These are phyloP conservation scores for Madurella fahalii DNA, from an alignment of 2,329 filamentous ascomycete species.

Conservation along the genomic window DNA sequence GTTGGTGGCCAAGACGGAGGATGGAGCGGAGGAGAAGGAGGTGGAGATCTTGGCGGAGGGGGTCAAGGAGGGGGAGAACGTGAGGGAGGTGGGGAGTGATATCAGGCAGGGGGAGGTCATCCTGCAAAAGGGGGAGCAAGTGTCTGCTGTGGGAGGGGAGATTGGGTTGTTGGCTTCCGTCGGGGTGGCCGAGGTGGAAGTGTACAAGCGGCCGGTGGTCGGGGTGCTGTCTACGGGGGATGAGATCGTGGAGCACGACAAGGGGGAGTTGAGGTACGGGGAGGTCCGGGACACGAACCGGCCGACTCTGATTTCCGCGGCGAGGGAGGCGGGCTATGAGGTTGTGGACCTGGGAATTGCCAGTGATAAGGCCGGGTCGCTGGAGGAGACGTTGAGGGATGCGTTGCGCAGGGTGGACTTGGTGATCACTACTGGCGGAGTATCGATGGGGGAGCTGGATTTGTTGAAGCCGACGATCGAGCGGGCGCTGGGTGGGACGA, in stretches of 20 bases:
- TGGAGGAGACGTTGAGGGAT: slow-evolving; percentile 73
- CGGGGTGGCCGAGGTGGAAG: slow-evolving; percentile 64
- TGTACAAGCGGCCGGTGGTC: slow-evolving; percentile 73
- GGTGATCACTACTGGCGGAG: slow-evolving; percentile 87
- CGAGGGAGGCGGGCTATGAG: slow-evolving; percentile 69
- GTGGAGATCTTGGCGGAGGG: slow-evolving; percentile 79
- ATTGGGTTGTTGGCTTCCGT: slow-evolving; percentile 85
- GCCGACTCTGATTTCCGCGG: slow-evolving; percentile 77
- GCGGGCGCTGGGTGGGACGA: slow-evolving; percentile 79
- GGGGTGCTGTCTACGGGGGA: slow-evolving; percentile 92
- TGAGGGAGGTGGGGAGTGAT: slow-evolving; percentile 88
- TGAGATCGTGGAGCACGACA: slow-evolving; percentile 76
- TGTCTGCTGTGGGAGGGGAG: slow-evolving; percentile 84
- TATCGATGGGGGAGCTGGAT: slow-evolving; percentile 97
- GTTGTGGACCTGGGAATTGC: slow-evolving; percentile 84
- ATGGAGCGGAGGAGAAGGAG: slow-evolving; percentile 79
- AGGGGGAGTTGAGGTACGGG: slow-evolving; percentile 62
- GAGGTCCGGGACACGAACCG: slow-evolving; percentile 94
- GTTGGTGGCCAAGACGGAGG: slow-evolving; percentile 69
- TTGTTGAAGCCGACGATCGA: slow-evolving; percentile 95
- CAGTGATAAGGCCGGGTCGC: slow-evolving; percentile 63
- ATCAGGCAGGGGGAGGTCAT: slow-evolving; percentile 66
- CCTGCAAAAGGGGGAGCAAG: slow-evolving; percentile 71
- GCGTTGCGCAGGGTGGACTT: slow-evolving; percentile 73
- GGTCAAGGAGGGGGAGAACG: slow-evolving; percentile 76